phyloP scores from a whole-genome alignment of 2,329 filamentous ascomycete genomes.

The Colletotrichum phormii region DNA sequence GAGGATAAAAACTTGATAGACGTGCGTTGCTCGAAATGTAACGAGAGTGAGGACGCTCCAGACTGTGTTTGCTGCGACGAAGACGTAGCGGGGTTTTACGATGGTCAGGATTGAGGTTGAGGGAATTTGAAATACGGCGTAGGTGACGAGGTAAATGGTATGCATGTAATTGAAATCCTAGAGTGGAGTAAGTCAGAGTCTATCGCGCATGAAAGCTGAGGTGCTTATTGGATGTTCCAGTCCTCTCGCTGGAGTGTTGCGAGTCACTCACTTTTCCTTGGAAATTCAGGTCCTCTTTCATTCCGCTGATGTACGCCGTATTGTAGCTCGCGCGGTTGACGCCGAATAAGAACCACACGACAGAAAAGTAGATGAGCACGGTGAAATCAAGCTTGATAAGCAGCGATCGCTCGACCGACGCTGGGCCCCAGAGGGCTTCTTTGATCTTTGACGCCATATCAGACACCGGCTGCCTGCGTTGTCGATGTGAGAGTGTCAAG shows the following conservation, averaged over 20 bases:
- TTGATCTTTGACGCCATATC: constrained; percentile 17
- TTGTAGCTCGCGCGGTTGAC: constrained; percentile 56
- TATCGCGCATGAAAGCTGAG: not conserved
- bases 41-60: constrained; percentile 57
- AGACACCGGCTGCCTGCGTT: not conserved
- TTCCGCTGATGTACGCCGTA: constrained; percentile 55
- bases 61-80: constrained; percentile 51
- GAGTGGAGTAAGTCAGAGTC: not conserved
- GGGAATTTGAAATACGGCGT: constrained; percentile 57
- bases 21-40: constrained; percentile 53
- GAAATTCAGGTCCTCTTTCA: constrained; percentile 51
- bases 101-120: constrained; percentile 48
- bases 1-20: constrained; percentile 56
- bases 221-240: too few relatives aligned
- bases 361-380: constrained; percentile 55
- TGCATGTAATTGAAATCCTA: constrained; percentile 53
- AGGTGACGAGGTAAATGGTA: constrained; percentile 50
- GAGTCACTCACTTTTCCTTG: constrained; percentile 43
- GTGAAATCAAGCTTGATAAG: constrained; percentile 55
- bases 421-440: constrained; percentile 27
- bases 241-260: not conserved
- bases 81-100: constrained; percentile 30
- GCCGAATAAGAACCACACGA: constrained; percentile 61
- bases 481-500: not conserved
- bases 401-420: constrained; percentile 41